Base-by-base conservation (phyloP, 78 protist species). In the Dictyostelium firmibasis region DNA sequence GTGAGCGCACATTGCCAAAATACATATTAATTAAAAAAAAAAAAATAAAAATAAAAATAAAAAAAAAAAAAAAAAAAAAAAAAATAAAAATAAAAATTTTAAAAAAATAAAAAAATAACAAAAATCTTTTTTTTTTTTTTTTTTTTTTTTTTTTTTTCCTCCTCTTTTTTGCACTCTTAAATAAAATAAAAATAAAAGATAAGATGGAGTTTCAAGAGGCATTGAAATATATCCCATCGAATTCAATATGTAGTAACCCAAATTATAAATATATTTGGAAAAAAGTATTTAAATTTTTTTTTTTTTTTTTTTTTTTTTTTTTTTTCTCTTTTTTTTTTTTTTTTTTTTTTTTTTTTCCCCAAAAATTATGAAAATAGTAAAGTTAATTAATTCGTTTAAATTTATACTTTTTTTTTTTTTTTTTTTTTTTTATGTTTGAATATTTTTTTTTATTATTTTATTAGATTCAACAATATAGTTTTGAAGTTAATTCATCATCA, bases 401-500 rank as follows among this genome's bases (percentile, higher is more conserved):
- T n/a, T n/a, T n/a, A n/a, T n/a, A n/a, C n/a, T n/a, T n/a, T 74
- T 35, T 35, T 35, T 31, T 72, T 33, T 13, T 33, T 72, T 6
- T 1, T 10, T 31, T 16, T 33, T 25, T 35, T 35, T 9, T 18
- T 72, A 16, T 72, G 33, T 13, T 72, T 9, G 8, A 16, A 10
- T 33, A 41, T 9, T 31, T 76, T 29, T 41, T 76, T 29, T 33
- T 44, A 1, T 13, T 23, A 25, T 7, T 23, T n/a, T 53, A n/a
- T 20, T n/a, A 83, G 88, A 38, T 83, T 36, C 76, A 83, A 60
- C 57, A 64, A 64, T 83, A 33, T 38, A 83, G 88, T 38, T 35
- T 3, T 20, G 88, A 83, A 27, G 43, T 83, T 64, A 29, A 64
- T n/a, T 38, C 78, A 25, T 35, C 81, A 64, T 35, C 78, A 83